A percentile compares a stretch with the other conserved stretches of the same genome.
phyloP scores from a whole-genome alignment of 1,139 yeast species.

The Blastobotrys persicus region DNA sequence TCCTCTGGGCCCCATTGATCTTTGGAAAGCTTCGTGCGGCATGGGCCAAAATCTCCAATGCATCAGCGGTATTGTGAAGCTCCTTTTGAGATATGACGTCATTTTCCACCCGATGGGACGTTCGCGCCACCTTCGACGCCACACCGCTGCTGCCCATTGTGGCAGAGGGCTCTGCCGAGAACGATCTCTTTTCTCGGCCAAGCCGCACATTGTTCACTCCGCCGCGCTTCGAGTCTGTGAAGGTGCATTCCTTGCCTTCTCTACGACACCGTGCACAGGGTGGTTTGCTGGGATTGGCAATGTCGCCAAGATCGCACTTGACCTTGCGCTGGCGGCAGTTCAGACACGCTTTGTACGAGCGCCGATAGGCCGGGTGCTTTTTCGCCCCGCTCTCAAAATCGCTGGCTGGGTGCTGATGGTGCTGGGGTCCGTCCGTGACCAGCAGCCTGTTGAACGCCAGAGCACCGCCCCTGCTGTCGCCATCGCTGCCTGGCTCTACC shows the following conservation, averaged over 20 bases:
- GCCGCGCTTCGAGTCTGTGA: conserved; percentile 63
- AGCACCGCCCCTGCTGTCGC: too few relatives aligned
- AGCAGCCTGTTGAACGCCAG: background rate
- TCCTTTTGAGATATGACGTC: conserved; percentile 35
- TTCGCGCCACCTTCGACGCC: conserved; percentile 2
- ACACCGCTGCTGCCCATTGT: conserved; percentile 1
- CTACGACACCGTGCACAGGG: conserved; percentile 84
- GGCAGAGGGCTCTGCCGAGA: conserved; percentile 9
- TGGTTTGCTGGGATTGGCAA: conserved; percentile 69
- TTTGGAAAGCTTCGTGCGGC: conserved; percentile 43
- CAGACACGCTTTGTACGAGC: conserved; percentile 65
- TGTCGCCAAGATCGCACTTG: conserved; percentile 19
- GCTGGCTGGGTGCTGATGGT: background rate
- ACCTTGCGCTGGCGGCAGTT: conserved; percentile 20
- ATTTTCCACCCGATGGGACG: conserved; percentile 1
- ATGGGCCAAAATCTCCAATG: conserved; percentile 51
- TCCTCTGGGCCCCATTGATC: conserved; percentile 13
- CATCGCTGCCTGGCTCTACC: background rate
- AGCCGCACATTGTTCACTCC: conserved; percentile 49
- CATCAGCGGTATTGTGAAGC: conserved; percentile 57
- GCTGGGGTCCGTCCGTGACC: too few relatives aligned
- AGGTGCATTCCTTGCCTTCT: conserved; percentile 77
- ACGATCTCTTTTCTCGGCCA: conserved; percentile 35
- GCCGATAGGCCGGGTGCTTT: conserved; percentile 33
- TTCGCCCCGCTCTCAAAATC: conserved; percentile 6